phyloP scores from a whole-genome alignment of 208 protist species.

The Leishmania arabica region DNA sequence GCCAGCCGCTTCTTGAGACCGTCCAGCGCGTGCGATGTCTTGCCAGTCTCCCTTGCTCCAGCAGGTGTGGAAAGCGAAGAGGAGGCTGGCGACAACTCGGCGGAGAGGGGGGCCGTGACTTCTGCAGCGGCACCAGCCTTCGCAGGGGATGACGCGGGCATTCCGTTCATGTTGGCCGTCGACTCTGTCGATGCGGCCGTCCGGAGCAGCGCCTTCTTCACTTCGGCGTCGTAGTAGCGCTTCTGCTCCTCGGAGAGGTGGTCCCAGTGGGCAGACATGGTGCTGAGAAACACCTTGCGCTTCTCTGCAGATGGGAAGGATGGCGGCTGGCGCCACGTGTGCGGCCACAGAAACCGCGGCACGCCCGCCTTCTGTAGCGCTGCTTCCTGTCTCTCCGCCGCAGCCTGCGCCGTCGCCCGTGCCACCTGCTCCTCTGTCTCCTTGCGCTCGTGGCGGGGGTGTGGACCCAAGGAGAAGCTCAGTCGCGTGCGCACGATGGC shows the following conservation, averaged over 20 bases:
- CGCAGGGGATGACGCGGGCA: neutral
- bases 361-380: slow-evolving; percentile 17
- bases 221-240: slow-evolving; percentile 79
- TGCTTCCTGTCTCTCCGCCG: neutral
- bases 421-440: slow-evolving; percentile 19
- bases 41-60: slow-evolving; percentile 3
- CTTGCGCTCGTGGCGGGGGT: slow-evolving; percentile 10
- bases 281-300: slow-evolving; percentile 55
- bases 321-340: slow-evolving; percentile 49
- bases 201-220: slow-evolving; percentile 47
- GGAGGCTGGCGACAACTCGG: neutral
- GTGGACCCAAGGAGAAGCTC: slow-evolving; percentile 23
- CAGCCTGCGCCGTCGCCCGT: slow-evolving; percentile 6
- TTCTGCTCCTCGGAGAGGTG: slow-evolving; percentile 67
- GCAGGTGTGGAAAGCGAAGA: neutral
- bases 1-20: slow-evolving; percentile 53
- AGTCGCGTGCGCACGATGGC: slow-evolving; percentile 11
- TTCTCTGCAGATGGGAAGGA: slow-evolving; percentile 46
- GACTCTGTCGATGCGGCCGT: neutral
- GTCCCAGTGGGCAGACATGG: slow-evolving; percentile 71
- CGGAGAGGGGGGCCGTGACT: neutral
- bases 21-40: slow-evolving; percentile 33
- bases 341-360: slow-evolving; percentile 40
- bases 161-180: neutral
- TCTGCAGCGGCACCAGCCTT: neutral